Percentiles rank a stretch among this genome's conserved stretches.
Evolutionary conservation across 768 basidiomycete species (phyloP).

Genomic region (Kwoniella sp.): DNA sequence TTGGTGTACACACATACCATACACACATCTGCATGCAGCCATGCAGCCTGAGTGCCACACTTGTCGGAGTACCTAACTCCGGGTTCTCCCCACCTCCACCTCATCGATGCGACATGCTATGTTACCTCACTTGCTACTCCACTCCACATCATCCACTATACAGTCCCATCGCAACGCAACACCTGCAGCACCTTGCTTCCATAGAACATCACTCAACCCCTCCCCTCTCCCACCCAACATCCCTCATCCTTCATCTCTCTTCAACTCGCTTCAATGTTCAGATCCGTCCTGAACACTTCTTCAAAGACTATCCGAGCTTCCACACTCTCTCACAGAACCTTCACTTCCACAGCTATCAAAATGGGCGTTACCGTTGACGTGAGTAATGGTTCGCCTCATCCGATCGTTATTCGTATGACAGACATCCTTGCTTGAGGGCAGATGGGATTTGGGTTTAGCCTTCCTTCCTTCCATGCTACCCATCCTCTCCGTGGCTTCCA

Average conservation of each 20-base stretch:
- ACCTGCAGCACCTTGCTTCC: not conserved
- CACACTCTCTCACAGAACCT: conserved; percentile 22
- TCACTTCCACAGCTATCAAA: conserved; percentile 47
- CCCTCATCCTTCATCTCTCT: not conserved
- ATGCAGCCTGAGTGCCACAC: conserved; percentile 17
- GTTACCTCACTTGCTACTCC: not conserved
- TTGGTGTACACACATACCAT: too few species aligned
- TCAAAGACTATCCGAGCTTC: conserved; percentile 14
- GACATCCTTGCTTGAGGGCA: not conserved
- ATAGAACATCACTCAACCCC: not conserved
- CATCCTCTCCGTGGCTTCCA: too few species aligned
- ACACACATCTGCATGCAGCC: too few species aligned
- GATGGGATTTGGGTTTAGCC: too few species aligned
- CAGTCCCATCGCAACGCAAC: not conserved
- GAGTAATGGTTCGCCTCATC: conserved; percentile 10
- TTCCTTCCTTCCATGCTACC: too few species aligned
- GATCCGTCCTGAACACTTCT: conserved; percentile 25
- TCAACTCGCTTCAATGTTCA: conserved; percentile 26
- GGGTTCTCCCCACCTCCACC: conserved; percentile 20
- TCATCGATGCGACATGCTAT: not conserved
- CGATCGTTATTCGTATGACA: too few species aligned
- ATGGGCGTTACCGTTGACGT: conserved; percentile 55
- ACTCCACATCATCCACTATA: conserved; percentile 1
- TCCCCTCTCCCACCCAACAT: not conserved
- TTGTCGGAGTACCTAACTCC: not conserved